Conservation (phyloP, 1,139 yeast species). For the Debaryomycetaceae sp. region DNA sequence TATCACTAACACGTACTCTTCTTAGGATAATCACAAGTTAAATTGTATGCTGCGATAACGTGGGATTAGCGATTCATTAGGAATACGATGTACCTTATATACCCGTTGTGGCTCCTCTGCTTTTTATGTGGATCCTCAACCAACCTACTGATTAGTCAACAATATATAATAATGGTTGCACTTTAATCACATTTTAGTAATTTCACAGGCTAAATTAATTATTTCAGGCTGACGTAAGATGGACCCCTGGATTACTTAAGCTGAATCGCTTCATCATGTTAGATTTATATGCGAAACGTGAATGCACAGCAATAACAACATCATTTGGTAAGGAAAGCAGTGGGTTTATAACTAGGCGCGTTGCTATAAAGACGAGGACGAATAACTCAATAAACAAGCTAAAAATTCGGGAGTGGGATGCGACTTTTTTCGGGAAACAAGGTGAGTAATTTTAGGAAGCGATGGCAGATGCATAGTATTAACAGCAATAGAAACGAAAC, state of each 20-base stretch:
- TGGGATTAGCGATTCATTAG: no score
- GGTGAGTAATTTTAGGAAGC: not conserved
- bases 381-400: not conserved
- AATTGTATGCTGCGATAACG: not conserved
- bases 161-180: no score
- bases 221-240: no score
- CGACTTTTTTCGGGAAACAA: not conserved
- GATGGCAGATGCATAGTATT: not conserved
- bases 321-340: not conserved
- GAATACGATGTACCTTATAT: no score
- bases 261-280: not conserved
- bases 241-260: no score
- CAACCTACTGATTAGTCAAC: no score
- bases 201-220: no score
- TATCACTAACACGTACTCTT: slow-evolving; percentile 1
- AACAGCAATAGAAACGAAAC: slow-evolving; percentile 7
- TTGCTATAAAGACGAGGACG: not conserved
- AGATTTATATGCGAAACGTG: not conserved
- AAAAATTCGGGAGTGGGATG: not conserved
- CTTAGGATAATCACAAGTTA: not conserved
- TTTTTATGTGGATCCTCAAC: no score
- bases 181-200: no score
- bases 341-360: not conserved
- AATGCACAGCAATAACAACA: not conserved
- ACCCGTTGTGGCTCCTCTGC: no score